Conservation (phyloP, 1,284 basidiomycete genomes). For the Sanghuangporus weigelae region DNA sequence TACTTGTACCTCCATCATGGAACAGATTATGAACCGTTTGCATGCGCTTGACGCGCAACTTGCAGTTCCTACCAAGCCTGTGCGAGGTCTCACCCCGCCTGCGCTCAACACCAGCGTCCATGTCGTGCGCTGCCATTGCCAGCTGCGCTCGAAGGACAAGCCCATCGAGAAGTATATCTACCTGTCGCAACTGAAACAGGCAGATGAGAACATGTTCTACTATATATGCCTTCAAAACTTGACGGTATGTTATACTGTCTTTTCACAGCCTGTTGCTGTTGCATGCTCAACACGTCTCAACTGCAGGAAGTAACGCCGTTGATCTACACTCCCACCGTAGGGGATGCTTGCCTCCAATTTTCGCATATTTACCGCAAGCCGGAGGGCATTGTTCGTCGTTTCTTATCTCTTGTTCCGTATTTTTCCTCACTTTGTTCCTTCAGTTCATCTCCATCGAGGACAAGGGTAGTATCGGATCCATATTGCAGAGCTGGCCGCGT, state of each 20-base stretch:
- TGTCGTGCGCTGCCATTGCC: slow-evolving; percentile 53
- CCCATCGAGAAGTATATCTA: slow-evolving; percentile 80
- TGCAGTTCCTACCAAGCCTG: slow-evolving; percentile 42
- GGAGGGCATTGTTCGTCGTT: slow-evolving; percentile 63
- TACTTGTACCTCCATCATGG: slow-evolving; percentile 17
- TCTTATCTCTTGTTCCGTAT: slow-evolving; percentile 19
- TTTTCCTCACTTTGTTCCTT: slow-evolving; percentile 18
- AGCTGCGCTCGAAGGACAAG: slow-evolving; percentile 71
- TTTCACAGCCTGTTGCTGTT: neutral
- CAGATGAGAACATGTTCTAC: slow-evolving; percentile 74
- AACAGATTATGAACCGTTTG: slow-evolving; percentile 14
- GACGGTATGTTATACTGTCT: slow-evolving; percentile 33
- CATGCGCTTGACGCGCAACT: slow-evolving; percentile 20
- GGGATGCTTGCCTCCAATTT: slow-evolving; percentile 85
- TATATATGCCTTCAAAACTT: slow-evolving; percentile 62
- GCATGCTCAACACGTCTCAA: neutral
- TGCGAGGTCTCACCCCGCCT: slow-evolving; percentile 61
- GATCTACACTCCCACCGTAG: slow-evolving; percentile 91
- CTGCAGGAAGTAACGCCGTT: slow-evolving; percentile 69
- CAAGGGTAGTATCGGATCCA: slow-evolving; percentile 69
- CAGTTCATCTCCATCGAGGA: slow-evolving; percentile 85
- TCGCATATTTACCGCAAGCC: slow-evolving; percentile 78
- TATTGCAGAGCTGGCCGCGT: slow-evolving; percentile 75
- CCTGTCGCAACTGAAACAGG: slow-evolving; percentile 66
- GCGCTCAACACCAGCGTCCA: slow-evolving; percentile 53